Evolutionary conservation across 2,329 filamentous ascomycete species (phyloP).

Genomic region (Colletotrichum siamense): DNA sequence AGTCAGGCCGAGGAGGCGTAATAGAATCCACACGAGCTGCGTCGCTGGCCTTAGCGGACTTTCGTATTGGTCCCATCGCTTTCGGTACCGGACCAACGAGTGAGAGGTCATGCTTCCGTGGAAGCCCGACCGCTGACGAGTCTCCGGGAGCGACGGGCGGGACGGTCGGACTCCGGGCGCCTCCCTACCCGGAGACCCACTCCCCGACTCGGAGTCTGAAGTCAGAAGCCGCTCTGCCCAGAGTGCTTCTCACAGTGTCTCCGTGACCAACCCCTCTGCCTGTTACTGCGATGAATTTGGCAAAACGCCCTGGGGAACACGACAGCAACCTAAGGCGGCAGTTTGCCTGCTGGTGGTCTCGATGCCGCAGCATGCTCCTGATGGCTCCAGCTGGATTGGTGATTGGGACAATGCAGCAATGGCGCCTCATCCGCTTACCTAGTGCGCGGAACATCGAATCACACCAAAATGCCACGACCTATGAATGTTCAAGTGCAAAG

Average conservation of each 20-base stretch:
- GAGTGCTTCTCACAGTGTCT: not conserved
- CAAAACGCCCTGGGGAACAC: not conserved
- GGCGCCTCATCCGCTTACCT: not conserved
- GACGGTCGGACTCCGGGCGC: not conserved
- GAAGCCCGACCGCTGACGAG: not conserved
- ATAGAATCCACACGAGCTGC: not conserved
- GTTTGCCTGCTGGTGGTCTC: not conserved
- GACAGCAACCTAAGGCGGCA: not conserved
- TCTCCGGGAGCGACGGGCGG: not conserved
- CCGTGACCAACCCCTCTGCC: not conserved
- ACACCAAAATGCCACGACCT: not conserved
- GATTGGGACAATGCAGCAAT: not conserved
- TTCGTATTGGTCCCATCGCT: not conserved
- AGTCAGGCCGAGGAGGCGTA: not conserved
- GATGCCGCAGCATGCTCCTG: not conserved
- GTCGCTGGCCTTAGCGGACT: not conserved
- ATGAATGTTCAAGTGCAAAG: not conserved
- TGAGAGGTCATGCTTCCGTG: not conserved
- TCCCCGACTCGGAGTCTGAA: not conserved
- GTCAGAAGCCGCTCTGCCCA: not conserved
- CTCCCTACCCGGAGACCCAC: conserved; percentile 1
- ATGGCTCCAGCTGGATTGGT: not conserved
- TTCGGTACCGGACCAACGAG: not conserved
- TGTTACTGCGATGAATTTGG: not conserved
- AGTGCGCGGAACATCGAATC: not conserved